Conservation (phyloP, 768 basidiomycete species). For the Hydnomerulius pinastri region DNA sequence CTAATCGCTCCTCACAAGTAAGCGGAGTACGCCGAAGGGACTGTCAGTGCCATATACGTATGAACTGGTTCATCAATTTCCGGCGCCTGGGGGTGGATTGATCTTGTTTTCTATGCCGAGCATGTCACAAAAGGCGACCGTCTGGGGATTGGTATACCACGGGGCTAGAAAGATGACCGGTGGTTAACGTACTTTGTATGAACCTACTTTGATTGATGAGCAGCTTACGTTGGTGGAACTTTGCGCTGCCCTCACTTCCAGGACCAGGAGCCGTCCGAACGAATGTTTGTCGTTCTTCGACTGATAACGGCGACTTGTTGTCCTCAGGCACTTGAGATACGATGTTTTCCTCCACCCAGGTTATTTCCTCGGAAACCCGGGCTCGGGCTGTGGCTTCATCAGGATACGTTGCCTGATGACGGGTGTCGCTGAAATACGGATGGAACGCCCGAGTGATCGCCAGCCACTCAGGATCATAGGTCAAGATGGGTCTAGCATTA, state of each 20-base stretch:
- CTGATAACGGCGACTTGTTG: slow-evolving; percentile 18
- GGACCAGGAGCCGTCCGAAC: slow-evolving; percentile 63
- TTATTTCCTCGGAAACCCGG: slow-evolving; percentile 57
- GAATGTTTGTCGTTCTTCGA: slow-evolving; percentile 68
- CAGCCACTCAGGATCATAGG: slow-evolving; percentile 91
- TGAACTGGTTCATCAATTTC: neutral
- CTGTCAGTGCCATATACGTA: no score
- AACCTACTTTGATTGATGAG: neutral
- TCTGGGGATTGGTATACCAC: slow-evolving; percentile 88
- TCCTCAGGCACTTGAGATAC: slow-evolving; percentile 15
- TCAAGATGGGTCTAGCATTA: slow-evolving; percentile 40
- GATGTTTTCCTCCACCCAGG: slow-evolving; percentile 70
- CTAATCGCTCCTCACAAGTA: no score
- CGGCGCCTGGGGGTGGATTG: slow-evolving; percentile 31
- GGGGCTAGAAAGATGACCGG: slow-evolving; percentile 47
- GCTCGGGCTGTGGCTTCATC: slow-evolving; percentile 47
- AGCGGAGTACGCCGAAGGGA: no score
- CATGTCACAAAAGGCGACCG: slow-evolving; percentile 80
- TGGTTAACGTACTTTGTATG: slow-evolving; percentile 1
- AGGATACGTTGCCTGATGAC: slow-evolving; percentile 59
- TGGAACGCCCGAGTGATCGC: slow-evolving; percentile 89
- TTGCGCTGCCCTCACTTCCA: slow-evolving; percentile 39
- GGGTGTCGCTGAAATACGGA: slow-evolving; percentile 64
- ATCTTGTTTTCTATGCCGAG: slow-evolving; percentile 77
- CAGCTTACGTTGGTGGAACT: slow-evolving; percentile 41